Evolutionary conservation across 2,329 filamentous ascomycete species (phyloP).

Genomic region (Diaporthe sp.): DNA sequence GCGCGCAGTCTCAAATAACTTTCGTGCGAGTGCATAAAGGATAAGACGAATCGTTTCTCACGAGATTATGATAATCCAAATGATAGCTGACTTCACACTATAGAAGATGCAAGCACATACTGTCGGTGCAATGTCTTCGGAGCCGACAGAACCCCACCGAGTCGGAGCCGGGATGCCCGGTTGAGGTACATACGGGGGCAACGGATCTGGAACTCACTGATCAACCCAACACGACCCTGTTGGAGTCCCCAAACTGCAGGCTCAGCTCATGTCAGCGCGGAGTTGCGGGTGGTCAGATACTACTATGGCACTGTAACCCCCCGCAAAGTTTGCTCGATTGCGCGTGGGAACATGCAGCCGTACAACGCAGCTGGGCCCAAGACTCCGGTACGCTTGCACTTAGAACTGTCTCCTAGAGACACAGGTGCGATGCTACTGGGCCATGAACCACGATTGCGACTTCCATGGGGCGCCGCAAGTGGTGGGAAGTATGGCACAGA

Average conservation of each 20-base stretch:
- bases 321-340: background rate
- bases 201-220: background rate
- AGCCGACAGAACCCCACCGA: background rate
- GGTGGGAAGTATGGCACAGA: background rate
- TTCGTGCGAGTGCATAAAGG: too few relatives aligned
- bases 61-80: background rate
- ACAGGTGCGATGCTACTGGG: too few relatives aligned
- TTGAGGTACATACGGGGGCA: too few relatives aligned
- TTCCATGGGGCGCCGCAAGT: background rate
- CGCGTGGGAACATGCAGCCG: background rate
- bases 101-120: background rate
- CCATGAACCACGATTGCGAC: background rate
- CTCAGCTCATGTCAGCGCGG: background rate
- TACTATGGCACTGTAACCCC: background rate
- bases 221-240: background rate
- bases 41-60: too few relatives aligned
- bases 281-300: background rate
- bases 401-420: background rate
- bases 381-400: background rate
- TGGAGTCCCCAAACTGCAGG: background rate
- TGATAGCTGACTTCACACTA: background rate
- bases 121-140: background rate
- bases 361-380: background rate
- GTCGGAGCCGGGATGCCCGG: background rate
- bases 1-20: accelerated